phyloP scores from a whole-genome alignment of 805 yeast species.

The Starmerella apicola region DNA sequence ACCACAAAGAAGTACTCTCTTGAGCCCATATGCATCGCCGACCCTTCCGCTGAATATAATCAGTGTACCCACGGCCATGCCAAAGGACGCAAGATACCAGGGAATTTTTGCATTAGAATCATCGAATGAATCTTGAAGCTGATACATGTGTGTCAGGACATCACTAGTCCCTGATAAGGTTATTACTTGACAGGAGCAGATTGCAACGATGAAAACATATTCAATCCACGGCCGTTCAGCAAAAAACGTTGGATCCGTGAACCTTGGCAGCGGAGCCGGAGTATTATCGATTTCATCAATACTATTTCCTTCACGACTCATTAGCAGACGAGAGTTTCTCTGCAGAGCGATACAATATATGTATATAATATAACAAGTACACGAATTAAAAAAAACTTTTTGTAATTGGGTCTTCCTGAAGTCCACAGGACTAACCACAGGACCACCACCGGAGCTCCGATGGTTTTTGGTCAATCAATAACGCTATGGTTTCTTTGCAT shows the following conservation, averaged over 20 bases:
- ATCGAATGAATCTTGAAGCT: conserved; percentile 26
- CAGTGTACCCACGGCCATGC: conserved; percentile 60
- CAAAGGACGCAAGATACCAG: conserved; percentile 65
- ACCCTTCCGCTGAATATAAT: conserved; percentile 55
- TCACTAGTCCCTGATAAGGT: conserved; percentile 32
- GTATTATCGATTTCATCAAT: too few relatives aligned
- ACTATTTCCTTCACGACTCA: too few relatives aligned
- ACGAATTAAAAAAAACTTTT: too few relatives aligned
- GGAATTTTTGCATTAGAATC: conserved; percentile 25
- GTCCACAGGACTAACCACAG: too few relatives aligned
- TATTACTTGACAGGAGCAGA: conserved; percentile 28
- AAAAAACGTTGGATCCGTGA: conserved; percentile 15
- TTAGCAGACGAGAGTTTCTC: too few relatives aligned
- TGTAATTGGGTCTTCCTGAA: too few relatives aligned
- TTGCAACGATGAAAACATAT: conserved; percentile 21
- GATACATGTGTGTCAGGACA: conserved; percentile 23
- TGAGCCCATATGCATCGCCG: conserved; percentile 63
- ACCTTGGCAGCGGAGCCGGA: too few relatives aligned
- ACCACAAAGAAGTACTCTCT: conserved; percentile 41
- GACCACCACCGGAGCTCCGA: too few relatives aligned
- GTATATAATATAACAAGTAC: too few relatives aligned
- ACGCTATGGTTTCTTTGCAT: too few relatives aligned
- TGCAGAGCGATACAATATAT: too few relatives aligned
- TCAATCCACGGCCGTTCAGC: conserved; percentile 7
- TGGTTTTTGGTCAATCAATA: too few relatives aligned